These are phyloP conservation scores for Leccinum boreale DNA, from an alignment of 768 basidiomycete species.

Conservation along the genomic window DNA sequence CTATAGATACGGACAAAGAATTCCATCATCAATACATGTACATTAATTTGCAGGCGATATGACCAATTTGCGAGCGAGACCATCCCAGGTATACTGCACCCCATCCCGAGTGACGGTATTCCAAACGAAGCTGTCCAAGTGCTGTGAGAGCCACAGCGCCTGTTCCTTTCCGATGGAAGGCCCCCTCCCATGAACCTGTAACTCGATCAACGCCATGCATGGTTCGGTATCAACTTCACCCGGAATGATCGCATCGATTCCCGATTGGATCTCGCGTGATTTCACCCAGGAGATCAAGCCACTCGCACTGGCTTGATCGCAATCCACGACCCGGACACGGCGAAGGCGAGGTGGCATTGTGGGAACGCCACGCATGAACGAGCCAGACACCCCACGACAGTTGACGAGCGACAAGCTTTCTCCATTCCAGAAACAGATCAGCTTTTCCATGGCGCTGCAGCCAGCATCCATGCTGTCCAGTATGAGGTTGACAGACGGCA, in stretches of 20 bases:
- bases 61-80: background rate
- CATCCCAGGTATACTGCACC: conserved; percentile 1
- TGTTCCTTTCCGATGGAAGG: background rate
- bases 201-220: conserved; percentile 1
- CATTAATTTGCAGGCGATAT: background rate
- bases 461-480: conserved; percentile 1
- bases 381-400: conserved; percentile 1
- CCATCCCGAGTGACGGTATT: conserved; percentile 4
- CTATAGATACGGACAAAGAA: background rate
- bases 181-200: conserved; percentile 4
- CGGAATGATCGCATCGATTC: background rate
- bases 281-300: background rate
- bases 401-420: conserved; percentile 4
- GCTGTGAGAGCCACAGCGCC: conserved; percentile 4
- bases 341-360: background rate
- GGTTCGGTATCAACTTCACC: background rate
- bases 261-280: conserved; percentile 2
- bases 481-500: background rate
- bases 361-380: conserved; percentile 4
- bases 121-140: conserved; percentile 5
- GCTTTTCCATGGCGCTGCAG: background rate
- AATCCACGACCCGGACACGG: conserved; percentile 6
- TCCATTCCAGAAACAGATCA: conserved; percentile 9
- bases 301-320: background rate
- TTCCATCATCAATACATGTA: background rate